Base-by-base conservation (phyloP, 805 yeast genomes). In the Pichia sporocuriosa region DNA sequence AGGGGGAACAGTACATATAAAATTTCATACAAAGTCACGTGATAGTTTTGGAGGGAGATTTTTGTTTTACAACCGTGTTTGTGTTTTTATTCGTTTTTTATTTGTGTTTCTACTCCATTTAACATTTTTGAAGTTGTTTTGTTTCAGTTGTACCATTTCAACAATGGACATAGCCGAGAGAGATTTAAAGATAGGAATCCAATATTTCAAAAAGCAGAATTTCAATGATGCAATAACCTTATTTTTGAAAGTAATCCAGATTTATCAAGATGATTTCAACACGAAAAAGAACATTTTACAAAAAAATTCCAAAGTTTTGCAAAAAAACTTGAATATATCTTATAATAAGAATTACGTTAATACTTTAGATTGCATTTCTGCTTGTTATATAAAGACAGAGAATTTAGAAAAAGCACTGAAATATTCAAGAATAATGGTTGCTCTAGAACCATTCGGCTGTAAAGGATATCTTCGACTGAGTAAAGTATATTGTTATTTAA, bases 401-500 rank as follows among this genome's bases (percentile, higher is more conserved):
- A 52, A 58, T 13, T 37, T 56, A 4, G 52, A 50, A 0, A 46
- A 49, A 9, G 72, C 77, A 0, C 55, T 65, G 23, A 44, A 46
- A 21, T 77, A 72, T 42, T 70, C 70, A 0, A 49, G 57, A 24
- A 47, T 41, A 27, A 47, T 70, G 32, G 51, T 68, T 4, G 44
- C 46, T 12, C 16, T 62, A 3, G 74, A 72, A 27, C 77, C 77
- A 0, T 49, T 67, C 21, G 62, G 70, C 15, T 70, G 75, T 53
- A 73, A 72, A 51, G 77, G 76, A 1, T 73, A 73, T 47, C 55
- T 75, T 28, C 50, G 80, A 27, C 54, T 58, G 4, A 66, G 69
- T 3, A 74, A 72, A 48, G 46, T 72, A 3, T 51, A 62, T 19
- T 12, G 45, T 20, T 39, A 44, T 9, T 41, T 52, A 30, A 57